These are phyloP conservation scores for Ceratobasidium papillatum DNA, from an alignment of 1,284 basidiomycete genomes.

Conservation along the genomic window DNA sequence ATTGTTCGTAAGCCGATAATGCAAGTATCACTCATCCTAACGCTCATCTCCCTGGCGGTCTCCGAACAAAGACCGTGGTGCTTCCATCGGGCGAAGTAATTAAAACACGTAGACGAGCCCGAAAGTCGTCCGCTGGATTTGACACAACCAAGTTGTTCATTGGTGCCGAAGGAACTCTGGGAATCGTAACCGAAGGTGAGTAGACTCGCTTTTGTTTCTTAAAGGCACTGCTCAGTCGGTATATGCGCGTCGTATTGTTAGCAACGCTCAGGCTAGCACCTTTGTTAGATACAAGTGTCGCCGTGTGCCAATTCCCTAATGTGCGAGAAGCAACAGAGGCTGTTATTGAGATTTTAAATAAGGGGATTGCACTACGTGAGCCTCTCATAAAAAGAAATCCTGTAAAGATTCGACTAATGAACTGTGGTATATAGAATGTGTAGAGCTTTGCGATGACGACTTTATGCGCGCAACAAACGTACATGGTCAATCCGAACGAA, in stretches of 20 bases:
- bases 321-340: slow-evolving; percentile 52
- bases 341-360: slow-evolving; percentile 69
- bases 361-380: slow-evolving; percentile 58
- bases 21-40: slow-evolving; percentile 35
- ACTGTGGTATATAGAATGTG: slow-evolving; percentile 53
- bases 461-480: slow-evolving; percentile 67
- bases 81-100: slow-evolving; percentile 92
- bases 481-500: slow-evolving; percentile 64
- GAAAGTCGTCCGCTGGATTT: slow-evolving; percentile 91
- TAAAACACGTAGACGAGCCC: slow-evolving; percentile 85
- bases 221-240: background rate
- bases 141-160: slow-evolving; percentile 93
- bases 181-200: slow-evolving; percentile 88
- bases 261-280: slow-evolving; percentile 60
- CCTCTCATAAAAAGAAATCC: slow-evolving; percentile 12
- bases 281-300: slow-evolving; percentile 51
- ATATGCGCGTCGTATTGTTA: slow-evolving; percentile 38
- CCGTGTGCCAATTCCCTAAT: slow-evolving; percentile 45
- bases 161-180: slow-evolving; percentile 93
- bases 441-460: slow-evolving; percentile 58
- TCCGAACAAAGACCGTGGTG: slow-evolving; percentile 74
- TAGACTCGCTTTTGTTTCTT: background rate
- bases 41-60: background rate
- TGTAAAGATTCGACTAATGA: too few relatives aligned
- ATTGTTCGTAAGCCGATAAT: slow-evolving; percentile 58